Evolutionary conservation across 2,329 filamentous ascomycete genomes (phyloP).

Genomic region (Trichophaea hybrida): DNA sequence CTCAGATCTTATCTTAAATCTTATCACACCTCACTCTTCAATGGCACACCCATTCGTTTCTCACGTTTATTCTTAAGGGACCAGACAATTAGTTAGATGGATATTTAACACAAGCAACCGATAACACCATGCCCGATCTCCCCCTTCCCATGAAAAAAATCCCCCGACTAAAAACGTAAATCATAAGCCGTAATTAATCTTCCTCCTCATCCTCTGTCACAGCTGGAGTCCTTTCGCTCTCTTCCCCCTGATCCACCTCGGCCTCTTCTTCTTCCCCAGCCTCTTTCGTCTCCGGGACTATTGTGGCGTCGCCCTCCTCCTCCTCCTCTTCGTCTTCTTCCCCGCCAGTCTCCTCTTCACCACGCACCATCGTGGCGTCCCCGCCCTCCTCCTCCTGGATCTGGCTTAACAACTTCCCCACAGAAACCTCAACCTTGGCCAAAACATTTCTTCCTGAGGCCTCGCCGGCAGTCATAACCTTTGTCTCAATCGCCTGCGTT

Average conservation of each 20-base stretch:
- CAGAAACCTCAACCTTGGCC: conserved; percentile 52
- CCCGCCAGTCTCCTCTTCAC: conserved; percentile 32
- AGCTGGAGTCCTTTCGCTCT: conserved; percentile 29
- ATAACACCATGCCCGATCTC: too few species aligned
- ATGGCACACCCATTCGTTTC: too few species aligned
- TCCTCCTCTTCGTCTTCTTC: conserved; percentile 29
- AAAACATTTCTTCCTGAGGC: conserved; percentile 49
- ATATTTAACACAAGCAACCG: too few species aligned
- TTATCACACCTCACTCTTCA: too few species aligned
- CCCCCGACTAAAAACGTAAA: too few species aligned
- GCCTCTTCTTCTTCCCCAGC: conserved; percentile 26
- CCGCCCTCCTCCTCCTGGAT: conserved; percentile 27
- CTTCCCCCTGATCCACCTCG: conserved; percentile 32
- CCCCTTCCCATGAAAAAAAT: too few species aligned
- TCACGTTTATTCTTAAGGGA: too few species aligned
- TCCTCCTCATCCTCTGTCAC: conserved; percentile 31
- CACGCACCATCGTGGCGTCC: conserved; percentile 29
- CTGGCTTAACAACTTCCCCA: conserved; percentile 54
- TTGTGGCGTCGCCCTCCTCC: conserved; percentile 28
- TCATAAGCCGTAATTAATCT: conserved; percentile 33
- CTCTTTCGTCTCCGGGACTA: conserved; percentile 31
- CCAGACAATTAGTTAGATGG: too few species aligned
- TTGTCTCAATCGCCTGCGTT: conserved; percentile 48
- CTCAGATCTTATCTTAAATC: too few species aligned
- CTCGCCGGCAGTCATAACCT: conserved; percentile 39